Evolutionary conservation across 768 basidiomycete genomes (phyloP), one percentile per base, ranked within the genome.

Genomic region (Auricularia auricula-judae): DNA sequence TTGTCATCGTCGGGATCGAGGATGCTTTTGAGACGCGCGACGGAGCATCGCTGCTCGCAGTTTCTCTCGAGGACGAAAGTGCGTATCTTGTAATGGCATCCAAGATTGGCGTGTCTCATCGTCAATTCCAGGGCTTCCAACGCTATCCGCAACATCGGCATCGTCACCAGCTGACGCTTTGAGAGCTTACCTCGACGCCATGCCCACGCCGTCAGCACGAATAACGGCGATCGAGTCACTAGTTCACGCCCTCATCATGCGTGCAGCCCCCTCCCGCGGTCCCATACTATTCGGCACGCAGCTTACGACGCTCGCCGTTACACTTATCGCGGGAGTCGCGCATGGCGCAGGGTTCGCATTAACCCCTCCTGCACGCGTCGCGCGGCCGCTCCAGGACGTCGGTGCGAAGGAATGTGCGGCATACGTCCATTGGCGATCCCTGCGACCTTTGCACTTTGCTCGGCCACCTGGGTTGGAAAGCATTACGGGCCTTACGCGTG

Each of bases 251-350:
- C 77, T 93, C 12, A 77, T 92, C 33, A 75, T 91, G 18, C 79
- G 89, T 68, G 86, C 87, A 0, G 85, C 91, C 3, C 74, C 76
- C 33, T 77, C 80, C 1, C 80, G 77, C 3, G 71, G 73, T 3
- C 85, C 85, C n/a, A 77, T 93, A 16, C 77, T 92, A 14, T 80
- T 92, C 12, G 91, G 91, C 66, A 87, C 89, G 14, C 86, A 85
- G 1, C 76, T 91, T n/a, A 92, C 91, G 1, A 84, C 86, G 0
- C 77, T 93, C 0, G 89, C 91, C 0, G 81, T 92, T 36, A 82
- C 84, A 23, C 75, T 92, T 23, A 87, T 92, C 65, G 85, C 88
- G 3, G 84, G 82, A 11, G 84, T 93, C 54, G 80, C 88, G 0
- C 86, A 88, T 71, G 91, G 91, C 12, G 84, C 85, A 2, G 91